Evolutionary conservation across 306 rosid genomes (phyloP).

Genomic region (Ceratonia siliqua): DNA sequence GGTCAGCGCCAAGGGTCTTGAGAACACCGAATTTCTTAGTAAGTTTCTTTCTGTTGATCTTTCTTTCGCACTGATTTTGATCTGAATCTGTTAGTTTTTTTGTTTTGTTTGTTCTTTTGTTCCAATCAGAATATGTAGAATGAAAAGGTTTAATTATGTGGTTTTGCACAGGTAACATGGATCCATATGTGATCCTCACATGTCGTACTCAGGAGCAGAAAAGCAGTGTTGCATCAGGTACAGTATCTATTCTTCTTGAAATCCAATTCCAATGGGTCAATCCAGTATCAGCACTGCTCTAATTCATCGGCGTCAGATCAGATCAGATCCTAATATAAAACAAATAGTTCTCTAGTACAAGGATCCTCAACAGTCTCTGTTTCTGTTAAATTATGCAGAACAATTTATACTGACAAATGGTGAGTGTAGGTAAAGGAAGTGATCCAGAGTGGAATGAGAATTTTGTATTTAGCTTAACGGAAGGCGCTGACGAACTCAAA

Average conservation of each 20-base stretch:
- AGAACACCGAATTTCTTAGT: constrained; percentile 67
- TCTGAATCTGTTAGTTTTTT: not conserved
- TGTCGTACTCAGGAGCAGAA: constrained; percentile 76
- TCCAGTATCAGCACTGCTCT: not conserved
- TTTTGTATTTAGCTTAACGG: constrained; percentile 63
- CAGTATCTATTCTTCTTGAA: not conserved
- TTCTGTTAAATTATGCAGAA: not conserved
- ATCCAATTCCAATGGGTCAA: not conserved
- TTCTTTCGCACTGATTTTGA: not conserved
- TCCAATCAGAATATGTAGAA: not conserved
- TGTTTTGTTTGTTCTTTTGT: not conserved
- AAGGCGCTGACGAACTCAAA: constrained; percentile 51
- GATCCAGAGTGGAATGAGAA: constrained; percentile 79
- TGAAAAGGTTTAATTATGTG: too few relatives aligned
- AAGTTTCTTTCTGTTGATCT: constrained; percentile 8
- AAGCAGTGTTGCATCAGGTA: constrained; percentile 73
- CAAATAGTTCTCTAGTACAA: not conserved
- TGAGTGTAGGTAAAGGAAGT: constrained; percentile 59
- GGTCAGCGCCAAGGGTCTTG: constrained; percentile 66
- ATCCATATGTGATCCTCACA: constrained; percentile 68
- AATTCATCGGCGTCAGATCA: not conserved
- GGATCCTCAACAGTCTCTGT: not conserved
- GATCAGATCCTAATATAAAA: not conserved
- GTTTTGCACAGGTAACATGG: constrained; percentile 62
- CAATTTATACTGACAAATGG: not conserved